Conservation (phyloP, 441 rosid species). For the Pelargonium exstipulatum region DNA sequence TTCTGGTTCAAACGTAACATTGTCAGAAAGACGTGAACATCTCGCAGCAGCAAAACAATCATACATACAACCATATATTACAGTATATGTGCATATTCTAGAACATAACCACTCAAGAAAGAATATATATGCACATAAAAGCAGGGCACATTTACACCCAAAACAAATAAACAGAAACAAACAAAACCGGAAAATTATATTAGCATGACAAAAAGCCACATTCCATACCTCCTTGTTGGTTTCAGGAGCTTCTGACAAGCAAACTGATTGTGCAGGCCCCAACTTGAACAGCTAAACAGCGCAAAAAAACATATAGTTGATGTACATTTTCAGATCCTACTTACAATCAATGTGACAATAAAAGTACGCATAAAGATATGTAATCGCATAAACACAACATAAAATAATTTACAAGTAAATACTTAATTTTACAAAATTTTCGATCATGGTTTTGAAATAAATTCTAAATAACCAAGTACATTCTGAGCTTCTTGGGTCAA, state of each 20-base stretch:
- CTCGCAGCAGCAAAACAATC: constrained; percentile 17
- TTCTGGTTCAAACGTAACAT: constrained; percentile 47
- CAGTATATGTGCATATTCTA: background rate
- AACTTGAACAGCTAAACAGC: constrained; percentile 60
- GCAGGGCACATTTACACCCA: background rate
- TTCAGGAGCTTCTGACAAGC: constrained; percentile 43
- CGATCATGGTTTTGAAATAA: no score
- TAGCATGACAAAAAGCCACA: background rate
- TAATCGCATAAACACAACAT: background rate
- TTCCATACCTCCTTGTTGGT: constrained; percentile 43
- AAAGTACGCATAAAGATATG: no score
- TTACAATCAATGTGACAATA: no score
- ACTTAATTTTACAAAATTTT: no score
- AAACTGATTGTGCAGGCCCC: constrained; percentile 55
- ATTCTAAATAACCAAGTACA: no score
- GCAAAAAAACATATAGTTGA: background rate
- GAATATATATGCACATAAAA: background rate
- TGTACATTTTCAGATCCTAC: background rate
- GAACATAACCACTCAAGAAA: no score
- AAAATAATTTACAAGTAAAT: background rate
- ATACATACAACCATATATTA: constrained; percentile 18
- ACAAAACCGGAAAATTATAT: background rate
- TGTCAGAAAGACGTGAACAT: constrained; percentile 25
- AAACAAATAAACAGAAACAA: background rate
- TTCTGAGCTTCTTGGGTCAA: no score